Evolutionary conservation across 208 protist genomes (phyloP).

Genomic region (Leishmania martiniquensis): DNA sequence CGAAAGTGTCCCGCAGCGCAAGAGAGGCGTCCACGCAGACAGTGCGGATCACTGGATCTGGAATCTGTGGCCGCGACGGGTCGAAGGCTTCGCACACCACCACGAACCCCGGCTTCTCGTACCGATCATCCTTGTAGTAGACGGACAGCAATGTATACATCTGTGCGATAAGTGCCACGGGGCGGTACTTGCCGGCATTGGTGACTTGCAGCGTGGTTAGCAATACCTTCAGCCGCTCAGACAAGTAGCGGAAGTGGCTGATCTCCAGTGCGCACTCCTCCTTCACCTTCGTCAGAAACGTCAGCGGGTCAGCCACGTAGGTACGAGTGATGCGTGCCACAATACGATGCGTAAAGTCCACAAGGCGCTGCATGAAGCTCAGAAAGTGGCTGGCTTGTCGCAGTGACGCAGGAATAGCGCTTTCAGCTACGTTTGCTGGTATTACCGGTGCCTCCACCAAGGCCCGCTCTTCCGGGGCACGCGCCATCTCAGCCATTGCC

Average conservation of each 20-base stretch:
- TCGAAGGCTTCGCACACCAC: slow-evolving; percentile 98
- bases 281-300: slow-evolving; percentile 88
- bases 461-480: slow-evolving; percentile 35
- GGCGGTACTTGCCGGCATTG: slow-evolving; percentile 92
- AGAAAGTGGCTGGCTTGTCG: slow-evolving; percentile 97
- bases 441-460: slow-evolving; percentile 51
- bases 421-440: slow-evolving; percentile 83
- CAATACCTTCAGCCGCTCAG: slow-evolving; percentile 94
- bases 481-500: slow-evolving; percentile 75
- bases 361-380: slow-evolving; percentile 91
- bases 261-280: slow-evolving; percentile 89
- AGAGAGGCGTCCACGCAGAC: slow-evolving; percentile 97
- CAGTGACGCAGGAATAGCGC: slow-evolving; percentile 97
- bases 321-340: slow-evolving; percentile 86
- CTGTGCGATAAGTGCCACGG: slow-evolving; percentile 93
- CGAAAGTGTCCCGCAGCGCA: slow-evolving; percentile 96
- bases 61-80: slow-evolving; percentile 86
- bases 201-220: slow-evolving; percentile 96
- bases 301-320: slow-evolving; percentile 89
- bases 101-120: slow-evolving; percentile 90
- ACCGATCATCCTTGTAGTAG: slow-evolving; percentile 91
- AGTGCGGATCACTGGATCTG: slow-evolving; percentile 91
- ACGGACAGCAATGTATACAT: slow-evolving; percentile 96
- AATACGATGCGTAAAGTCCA: slow-evolving; percentile 94
- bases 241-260: slow-evolving; percentile 85